Evolutionary conservation across 2,329 filamentous ascomycete genomes (phyloP).

Genomic region (Trichoderma afroharzianum): DNA sequence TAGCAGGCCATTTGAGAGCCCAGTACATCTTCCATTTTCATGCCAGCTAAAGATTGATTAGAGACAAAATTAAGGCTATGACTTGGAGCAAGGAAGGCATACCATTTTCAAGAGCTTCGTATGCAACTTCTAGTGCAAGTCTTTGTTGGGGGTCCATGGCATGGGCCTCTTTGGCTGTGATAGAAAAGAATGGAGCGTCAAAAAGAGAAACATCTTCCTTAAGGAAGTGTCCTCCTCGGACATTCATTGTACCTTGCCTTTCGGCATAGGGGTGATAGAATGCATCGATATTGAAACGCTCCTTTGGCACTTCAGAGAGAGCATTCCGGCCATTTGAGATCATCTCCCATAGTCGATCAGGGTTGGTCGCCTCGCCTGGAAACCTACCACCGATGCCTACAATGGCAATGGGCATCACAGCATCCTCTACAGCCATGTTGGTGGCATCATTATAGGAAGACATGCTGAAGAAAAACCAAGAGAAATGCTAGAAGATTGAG

Average conservation of each 20-base stretch:
- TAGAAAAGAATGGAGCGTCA: constrained; percentile 26
- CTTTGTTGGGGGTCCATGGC: constrained; percentile 31
- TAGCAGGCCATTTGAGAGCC: too few species aligned
- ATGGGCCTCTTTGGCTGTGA: constrained; percentile 23
- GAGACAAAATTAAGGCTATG: too few species aligned
- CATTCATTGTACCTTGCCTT: neutral
- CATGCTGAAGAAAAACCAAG: too few species aligned
- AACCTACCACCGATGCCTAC: neutral
- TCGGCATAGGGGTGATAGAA: neutral
- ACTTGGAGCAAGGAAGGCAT: neutral
- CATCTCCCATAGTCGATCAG: neutral
- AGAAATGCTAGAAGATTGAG: too few species aligned
- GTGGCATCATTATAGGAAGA: too few species aligned
- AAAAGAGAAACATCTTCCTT: constrained; percentile 25
- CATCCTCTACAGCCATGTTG: too few species aligned
- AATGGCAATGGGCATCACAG: neutral
- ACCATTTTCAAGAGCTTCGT: constrained; percentile 26
- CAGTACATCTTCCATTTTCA: too few species aligned
- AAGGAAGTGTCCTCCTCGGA: constrained; percentile 27
- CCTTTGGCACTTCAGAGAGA: neutral
- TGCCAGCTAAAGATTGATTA: too few species aligned
- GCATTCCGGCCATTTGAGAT: neutral
- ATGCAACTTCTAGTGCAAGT: constrained; percentile 26
- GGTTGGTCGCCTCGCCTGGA: neutral
- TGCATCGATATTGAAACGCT: neutral